Evolutionary conservation across 176 grass and related monocot species (phyloP), one percentile per base, ranked within the genome.

Genomic region (Canna indica): DNA sequence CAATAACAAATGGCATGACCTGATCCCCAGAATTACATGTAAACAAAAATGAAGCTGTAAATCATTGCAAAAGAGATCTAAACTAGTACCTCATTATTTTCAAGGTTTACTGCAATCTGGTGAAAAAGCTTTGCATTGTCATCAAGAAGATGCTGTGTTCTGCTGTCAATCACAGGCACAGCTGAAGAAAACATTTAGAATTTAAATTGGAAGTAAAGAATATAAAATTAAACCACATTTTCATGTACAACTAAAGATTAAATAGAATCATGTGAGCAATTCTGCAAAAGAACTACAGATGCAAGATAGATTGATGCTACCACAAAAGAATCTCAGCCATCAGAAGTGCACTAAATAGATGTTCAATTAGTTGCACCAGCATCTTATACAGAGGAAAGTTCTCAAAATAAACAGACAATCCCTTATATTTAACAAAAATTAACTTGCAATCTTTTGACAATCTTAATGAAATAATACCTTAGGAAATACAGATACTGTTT

Each of bases 91-190:
- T 92, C 86, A 39, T 77, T 87, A 64, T 64, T 74, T 59, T 31
- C 27, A 66, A 92, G 84, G 79, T 97, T 97, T 82, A 64, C 67
- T 61, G 83, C 68, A 14, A 97, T 97, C 81, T 90, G 81, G 81
- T 73, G 45, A 79, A 96, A 76, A 85, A 96, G 76, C 12, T 25
- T 68, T 62, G 78, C 60, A 71, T 96, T 96, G 84, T 91, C 81
- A 41, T 85, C 86, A 45, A 96, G 67, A 54, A 85, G 64, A 71
- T 77, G 81, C 70, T 74, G 69, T 56, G 74, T 79, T 76, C 17
- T 69, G 76, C 14, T 31, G 59, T 90, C 88, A 75, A 90, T 91
- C 56, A 85, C 79, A 53, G 81, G 77, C 8, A 47, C 88, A 87
- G 44, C 36, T 48, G 41, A 70, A 16, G 26, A 32, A 32, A 47